Evolutionary conservation across 345 rosid species (phyloP).

Genomic region (Crucihimalaya himalaica): DNA sequence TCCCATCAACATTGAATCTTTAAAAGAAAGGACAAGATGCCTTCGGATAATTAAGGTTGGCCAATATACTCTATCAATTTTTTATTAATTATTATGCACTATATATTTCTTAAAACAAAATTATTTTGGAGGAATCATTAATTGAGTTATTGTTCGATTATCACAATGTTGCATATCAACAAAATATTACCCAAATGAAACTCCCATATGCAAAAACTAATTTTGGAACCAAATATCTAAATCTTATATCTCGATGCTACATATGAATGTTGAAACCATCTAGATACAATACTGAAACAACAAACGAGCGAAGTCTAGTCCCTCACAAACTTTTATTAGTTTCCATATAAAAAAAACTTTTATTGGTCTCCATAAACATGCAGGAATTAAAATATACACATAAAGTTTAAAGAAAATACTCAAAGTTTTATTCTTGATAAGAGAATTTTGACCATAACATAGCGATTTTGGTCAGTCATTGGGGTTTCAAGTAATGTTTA

Average conservation of each 20-base stretch:
- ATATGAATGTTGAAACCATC: neutral
- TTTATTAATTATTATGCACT: slow-evolving; percentile 8
- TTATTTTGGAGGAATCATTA: slow-evolving; percentile 13
- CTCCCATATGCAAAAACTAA: neutral
- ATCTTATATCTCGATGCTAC: neutral
- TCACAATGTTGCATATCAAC: neutral
- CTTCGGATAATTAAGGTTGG: slow-evolving; percentile 39
- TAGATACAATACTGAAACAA: neutral
- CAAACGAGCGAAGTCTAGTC: neutral
- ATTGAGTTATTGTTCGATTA: neutral
- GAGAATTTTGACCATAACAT: slow-evolving; percentile 21
- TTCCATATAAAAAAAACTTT: slow-evolving; percentile 10
- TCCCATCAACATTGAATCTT: slow-evolving; percentile 37
- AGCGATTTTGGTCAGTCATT: slow-evolving; percentile 1
- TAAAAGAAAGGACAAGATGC: slow-evolving; percentile 36
- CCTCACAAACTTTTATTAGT: neutral
- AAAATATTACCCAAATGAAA: too few species aligned
- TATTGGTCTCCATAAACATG: slow-evolving; percentile 1
- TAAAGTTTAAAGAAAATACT: slow-evolving; percentile 9
- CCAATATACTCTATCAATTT: slow-evolving; percentile 26
- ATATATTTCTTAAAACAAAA: neutral
- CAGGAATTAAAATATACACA: neutral
- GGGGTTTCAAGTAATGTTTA: neutral
- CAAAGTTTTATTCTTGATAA: slow-evolving; percentile 28
- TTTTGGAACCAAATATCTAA: neutral